Percentiles rank a stretch among this genome's conserved stretches.
Conservation (phyloP, 371 early-diverging fungal species). For the Syncephalastrum monosporum region DNA sequence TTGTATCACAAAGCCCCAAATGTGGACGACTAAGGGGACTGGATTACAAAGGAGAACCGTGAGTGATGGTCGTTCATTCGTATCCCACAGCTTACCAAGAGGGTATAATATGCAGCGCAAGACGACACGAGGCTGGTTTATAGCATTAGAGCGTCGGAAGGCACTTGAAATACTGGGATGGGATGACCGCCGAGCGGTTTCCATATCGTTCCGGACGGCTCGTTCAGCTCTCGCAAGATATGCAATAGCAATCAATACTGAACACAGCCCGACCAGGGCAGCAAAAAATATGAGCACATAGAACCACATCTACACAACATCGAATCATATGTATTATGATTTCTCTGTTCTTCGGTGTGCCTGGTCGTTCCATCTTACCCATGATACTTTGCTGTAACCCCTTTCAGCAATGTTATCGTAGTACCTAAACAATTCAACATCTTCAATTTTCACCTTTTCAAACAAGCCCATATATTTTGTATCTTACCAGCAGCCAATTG, state of each 20-base stretch:
- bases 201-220: too few relatives aligned
- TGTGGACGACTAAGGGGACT: slow-evolving; percentile 25
- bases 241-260: neutral
- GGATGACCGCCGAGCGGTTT: too few relatives aligned
- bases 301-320: slow-evolving; percentile 26
- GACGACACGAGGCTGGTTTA: slow-evolving; percentile 10
- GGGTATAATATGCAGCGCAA: slow-evolving; percentile 29
- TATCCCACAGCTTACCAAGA: slow-evolving; percentile 15
- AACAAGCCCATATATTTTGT: neutral
- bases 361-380: slow-evolving; percentile 21
- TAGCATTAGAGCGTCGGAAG: neutral
- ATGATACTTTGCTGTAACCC: slow-evolving; percentile 12
- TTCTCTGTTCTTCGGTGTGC: neutral
- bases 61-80: neutral
- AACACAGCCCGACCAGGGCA: slow-evolving; percentile 13
- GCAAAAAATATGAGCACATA: slow-evolving; percentile 23
- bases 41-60: neutral
- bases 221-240: too few relatives aligned
- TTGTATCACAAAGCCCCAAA: slow-evolving; percentile 26
- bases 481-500: slow-evolving; percentile 17
- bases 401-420: slow-evolving; percentile 9
- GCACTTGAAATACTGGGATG: too few relatives aligned
- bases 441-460: neutral
- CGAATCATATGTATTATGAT: too few relatives aligned
- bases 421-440: slow-evolving; percentile 2